Percentiles rank a stretch among this genome's conserved stretches.
Evolutionary conservation across 2,329 filamentous ascomycete species (phyloP).

Genomic region (Myriangium duriaei): DNA sequence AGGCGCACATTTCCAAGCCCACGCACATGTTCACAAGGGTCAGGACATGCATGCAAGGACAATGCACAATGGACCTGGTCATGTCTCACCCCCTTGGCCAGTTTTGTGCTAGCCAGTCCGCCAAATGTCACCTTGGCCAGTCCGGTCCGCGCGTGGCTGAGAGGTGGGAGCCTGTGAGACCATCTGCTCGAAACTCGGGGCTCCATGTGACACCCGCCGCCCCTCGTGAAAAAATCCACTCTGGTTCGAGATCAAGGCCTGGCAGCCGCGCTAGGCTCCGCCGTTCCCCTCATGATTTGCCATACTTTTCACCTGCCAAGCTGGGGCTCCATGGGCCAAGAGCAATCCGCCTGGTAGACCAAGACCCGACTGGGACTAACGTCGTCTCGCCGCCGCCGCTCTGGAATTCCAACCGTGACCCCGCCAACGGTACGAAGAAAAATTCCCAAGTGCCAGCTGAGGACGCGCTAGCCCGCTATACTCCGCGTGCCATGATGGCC

Average conservation of each 20-base stretch:
- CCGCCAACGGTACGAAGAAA: slow-evolving; percentile 8
- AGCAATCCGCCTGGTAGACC: no score
- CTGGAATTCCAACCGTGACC: slow-evolving; percentile 10
- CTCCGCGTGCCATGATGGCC: not conserved
- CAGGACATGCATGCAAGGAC: no score
- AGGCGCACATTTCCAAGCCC: no score
- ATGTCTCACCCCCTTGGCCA: no score
- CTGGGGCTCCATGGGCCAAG: not conserved
- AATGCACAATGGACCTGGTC: no score
- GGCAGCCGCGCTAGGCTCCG: not conserved
- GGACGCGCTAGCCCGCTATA: not conserved
- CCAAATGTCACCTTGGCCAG: no score
- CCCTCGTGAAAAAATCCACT: not conserved
- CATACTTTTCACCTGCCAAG: not conserved
- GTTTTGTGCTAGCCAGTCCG: no score
- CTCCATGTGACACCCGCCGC: slow-evolving; percentile 8
- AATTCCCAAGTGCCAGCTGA: not conserved
- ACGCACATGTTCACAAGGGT: no score
- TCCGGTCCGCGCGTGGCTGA: no score
- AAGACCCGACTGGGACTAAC: not conserved
- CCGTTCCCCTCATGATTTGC: not conserved
- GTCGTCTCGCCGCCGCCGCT: slow-evolving; percentile 7
- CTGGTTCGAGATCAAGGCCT: not conserved
- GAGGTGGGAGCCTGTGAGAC: no score
- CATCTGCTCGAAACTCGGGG: not conserved